Conservation (phyloP, 495 filamentous ascomycete species). For the Pyronema domesticum region DNA sequence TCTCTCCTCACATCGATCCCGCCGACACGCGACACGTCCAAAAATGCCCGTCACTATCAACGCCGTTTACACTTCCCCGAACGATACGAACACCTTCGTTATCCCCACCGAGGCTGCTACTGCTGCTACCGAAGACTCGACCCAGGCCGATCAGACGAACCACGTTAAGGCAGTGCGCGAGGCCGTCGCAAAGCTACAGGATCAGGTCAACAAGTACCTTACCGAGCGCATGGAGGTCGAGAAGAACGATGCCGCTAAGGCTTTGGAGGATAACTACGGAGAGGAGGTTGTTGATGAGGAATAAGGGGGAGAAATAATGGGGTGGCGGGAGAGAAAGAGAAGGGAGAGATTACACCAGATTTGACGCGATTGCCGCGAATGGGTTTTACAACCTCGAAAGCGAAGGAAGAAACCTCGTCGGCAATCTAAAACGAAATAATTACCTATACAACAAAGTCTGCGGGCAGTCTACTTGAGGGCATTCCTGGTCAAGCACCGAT, state of each 20-base stretch:
- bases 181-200: constrained; percentile 44
- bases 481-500: too few relatives aligned
- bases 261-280: constrained; percentile 50
- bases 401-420: background rate
- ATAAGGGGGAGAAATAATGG: constrained; percentile 26
- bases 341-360: background rate
- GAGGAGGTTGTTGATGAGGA: constrained; percentile 77
- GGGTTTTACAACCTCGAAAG: background rate
- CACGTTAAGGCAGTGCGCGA: constrained; percentile 53
- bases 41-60: constrained; percentile 16
- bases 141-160: constrained; percentile 37
- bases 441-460: background rate
- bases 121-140: constrained; percentile 25
- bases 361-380: background rate
- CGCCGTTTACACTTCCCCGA: constrained; percentile 44
- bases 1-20: too few relatives aligned
- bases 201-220: constrained; percentile 61
- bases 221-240: constrained; percentile 83
- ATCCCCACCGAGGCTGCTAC: constrained; percentile 27
- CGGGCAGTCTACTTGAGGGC: background rate
- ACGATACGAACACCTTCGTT: constrained; percentile 28
- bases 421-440: background rate
- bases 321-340: background rate
- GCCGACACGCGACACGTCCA: background rate
- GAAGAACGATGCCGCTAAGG: constrained; percentile 34